These are phyloP conservation scores for Colletotrichum sidae DNA, from an alignment of 2,329 filamentous ascomycete species.

Conservation along the genomic window DNA sequence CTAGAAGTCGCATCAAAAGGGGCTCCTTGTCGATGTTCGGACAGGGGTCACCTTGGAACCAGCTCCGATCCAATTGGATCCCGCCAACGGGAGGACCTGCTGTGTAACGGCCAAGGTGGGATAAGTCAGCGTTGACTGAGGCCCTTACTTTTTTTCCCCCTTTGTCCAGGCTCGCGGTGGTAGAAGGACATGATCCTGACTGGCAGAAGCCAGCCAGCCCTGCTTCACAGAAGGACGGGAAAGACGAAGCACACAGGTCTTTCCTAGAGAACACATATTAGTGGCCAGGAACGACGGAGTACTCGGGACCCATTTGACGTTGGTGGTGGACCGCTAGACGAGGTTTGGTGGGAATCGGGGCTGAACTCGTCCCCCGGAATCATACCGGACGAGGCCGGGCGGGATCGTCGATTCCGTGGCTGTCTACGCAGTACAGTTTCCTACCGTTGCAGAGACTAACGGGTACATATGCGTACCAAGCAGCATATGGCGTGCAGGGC, in stretches of 20 bases:
- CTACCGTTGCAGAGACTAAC: background rate
- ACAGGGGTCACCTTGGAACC: slow-evolving; percentile 15
- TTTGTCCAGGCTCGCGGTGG: background rate
- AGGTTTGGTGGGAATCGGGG: slow-evolving; percentile 3
- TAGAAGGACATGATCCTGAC: too few relatives aligned
- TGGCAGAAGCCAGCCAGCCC: too few relatives aligned
- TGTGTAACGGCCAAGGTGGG: slow-evolving; percentile 15
- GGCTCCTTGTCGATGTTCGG: slow-evolving; percentile 12
- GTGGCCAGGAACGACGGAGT: too few relatives aligned
- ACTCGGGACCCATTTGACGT: too few relatives aligned
- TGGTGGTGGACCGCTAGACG: slow-evolving; percentile 15
- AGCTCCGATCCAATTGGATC: slow-evolving; percentile 25
- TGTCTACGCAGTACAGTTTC: slow-evolving; percentile 5
- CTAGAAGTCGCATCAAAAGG: slow-evolving; percentile 12
- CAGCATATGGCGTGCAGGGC: background rate
- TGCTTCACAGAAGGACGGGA: too few relatives aligned
- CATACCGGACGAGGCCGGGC: slow-evolving; percentile 28
- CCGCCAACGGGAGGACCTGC: background rate
- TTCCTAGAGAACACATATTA: too few relatives aligned
- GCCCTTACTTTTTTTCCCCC: slow-evolving; percentile 6
- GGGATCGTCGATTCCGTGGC: slow-evolving; percentile 26
- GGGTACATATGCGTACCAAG: too few relatives aligned
- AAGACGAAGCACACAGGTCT: too few relatives aligned
- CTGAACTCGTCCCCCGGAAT: too few relatives aligned
- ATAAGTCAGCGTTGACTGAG: slow-evolving; percentile 32